A percentile compares a stretch with the other conserved stretches of the same genome.
phyloP scores from a whole-genome alignment of 306 rosid genomes.

The Glycine soja region DNA sequence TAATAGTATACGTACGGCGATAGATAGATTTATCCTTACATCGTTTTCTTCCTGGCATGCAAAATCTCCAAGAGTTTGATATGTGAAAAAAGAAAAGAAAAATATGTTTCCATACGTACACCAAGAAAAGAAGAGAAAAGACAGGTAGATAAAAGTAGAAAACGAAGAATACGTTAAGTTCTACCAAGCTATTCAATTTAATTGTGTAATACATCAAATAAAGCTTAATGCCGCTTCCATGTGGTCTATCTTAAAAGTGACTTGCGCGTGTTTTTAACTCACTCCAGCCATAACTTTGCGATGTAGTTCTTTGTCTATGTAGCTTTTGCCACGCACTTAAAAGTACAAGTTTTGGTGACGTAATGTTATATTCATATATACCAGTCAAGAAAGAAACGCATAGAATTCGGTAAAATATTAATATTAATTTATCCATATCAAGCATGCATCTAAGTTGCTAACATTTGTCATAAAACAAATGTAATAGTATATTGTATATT shows the following conservation, averaged over 20 bases:
- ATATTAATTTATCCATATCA: conserved; percentile 49
- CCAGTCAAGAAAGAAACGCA: conserved; percentile 14
- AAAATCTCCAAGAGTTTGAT: too few species aligned
- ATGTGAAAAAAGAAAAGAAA: background rate
- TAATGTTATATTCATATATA: background rate
- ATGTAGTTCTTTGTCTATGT: conserved; percentile 11
- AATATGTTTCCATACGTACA: background rate
- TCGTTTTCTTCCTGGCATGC: background rate
- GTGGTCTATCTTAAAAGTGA: conserved; percentile 15
- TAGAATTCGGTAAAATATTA: conserved; percentile 49
- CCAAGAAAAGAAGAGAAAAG: background rate
- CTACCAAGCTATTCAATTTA: background rate
- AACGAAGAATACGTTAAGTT: background rate
- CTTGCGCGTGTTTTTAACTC: background rate
- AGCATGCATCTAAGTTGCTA: conserved; percentile 32
- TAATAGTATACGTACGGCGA: background rate
- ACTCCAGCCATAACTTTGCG: conserved; percentile 39
- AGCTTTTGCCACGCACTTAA: conserved; percentile 41
- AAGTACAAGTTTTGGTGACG: conserved; percentile 12
- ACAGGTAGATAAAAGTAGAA: background rate
- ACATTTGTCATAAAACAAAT: conserved; percentile 25
- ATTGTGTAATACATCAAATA: background rate
- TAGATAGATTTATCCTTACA: background rate
- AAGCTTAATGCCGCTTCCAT: background rate
- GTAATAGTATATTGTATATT: background rate